phyloP scores from a whole-genome alignment of 2,329 filamentous ascomycete species.

The Xylaria sp. region DNA sequence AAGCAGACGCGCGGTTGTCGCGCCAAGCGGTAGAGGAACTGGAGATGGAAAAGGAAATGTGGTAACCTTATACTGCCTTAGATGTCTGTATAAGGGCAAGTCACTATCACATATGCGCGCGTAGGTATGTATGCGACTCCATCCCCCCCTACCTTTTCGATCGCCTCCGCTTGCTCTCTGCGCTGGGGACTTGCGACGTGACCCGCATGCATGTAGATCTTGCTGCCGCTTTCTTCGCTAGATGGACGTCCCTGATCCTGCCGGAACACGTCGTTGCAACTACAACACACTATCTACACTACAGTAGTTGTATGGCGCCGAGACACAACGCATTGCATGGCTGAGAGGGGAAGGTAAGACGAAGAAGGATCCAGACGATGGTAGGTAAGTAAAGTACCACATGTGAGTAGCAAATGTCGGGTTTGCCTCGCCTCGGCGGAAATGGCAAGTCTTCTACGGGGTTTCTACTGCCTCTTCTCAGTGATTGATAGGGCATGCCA shows the following conservation, averaged over 20 bases:
- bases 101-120: no score
- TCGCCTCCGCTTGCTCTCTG: not conserved
- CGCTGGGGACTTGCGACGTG: not conserved
- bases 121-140: not conserved
- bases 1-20: constrained; percentile 19
- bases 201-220: constrained; percentile 6
- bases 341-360: constrained; percentile 17
- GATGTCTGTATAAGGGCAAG: not conserved
- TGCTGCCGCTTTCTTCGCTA: not conserved
- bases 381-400: no score
- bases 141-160: not conserved
- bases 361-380: not conserved
- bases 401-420: no score
- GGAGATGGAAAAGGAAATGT: not conserved
- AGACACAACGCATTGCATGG: not conserved
- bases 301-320: not conserved
- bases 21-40: constrained; percentile 2
- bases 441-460: not conserved
- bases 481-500: no score
- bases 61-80: not conserved
- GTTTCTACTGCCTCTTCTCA: no score
- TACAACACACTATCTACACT: not conserved
- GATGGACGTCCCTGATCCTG: not conserved
- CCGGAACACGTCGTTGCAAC: not conserved
- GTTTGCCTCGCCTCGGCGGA: constrained; percentile 1